phyloP scores from a whole-genome alignment of 352 stramenopile genomes.

The Phytophthora pini region DNA sequence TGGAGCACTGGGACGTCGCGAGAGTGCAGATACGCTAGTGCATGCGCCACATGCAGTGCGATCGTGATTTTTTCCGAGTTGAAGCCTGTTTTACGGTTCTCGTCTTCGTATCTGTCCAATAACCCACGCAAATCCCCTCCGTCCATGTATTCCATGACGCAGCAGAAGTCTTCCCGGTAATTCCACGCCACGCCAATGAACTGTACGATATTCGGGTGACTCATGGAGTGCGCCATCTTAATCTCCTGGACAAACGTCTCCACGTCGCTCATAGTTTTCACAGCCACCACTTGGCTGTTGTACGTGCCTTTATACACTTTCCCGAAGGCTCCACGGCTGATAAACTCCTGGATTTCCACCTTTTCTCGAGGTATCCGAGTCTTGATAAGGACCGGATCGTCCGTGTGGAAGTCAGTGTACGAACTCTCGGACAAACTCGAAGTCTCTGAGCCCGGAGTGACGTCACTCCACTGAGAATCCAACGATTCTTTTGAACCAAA shows the following conservation, averaged over 20 bases:
- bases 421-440: constrained; percentile 9
- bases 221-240: constrained; percentile 23
- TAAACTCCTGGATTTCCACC: constrained; percentile 26
- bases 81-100: constrained; percentile 19
- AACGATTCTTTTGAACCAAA: constrained; percentile 1
- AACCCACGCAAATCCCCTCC: constrained; percentile 46
- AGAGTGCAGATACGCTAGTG: constrained; percentile 53
- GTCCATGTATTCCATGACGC: constrained; percentile 40
- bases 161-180: constrained; percentile 36
- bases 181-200: constrained; percentile 53
- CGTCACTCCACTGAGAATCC: constrained; percentile 3
- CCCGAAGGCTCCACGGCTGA: constrained; percentile 47
- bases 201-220: constrained; percentile 38
- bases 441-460: constrained; percentile 17
- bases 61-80: constrained; percentile 29
- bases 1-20: constrained; percentile 42
- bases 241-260: constrained; percentile 46
- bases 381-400: constrained; percentile 31
- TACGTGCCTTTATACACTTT: constrained; percentile 44
- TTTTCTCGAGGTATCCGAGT: constrained; percentile 41
- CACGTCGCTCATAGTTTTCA: constrained; percentile 47
- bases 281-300: constrained; percentile 33
- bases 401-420: constrained; percentile 20
- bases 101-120: constrained; percentile 36
- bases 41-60: constrained; percentile 45